Evolutionary conservation across 805 yeast species (phyloP).

Genomic region (Yamadazyma sp.): DNA sequence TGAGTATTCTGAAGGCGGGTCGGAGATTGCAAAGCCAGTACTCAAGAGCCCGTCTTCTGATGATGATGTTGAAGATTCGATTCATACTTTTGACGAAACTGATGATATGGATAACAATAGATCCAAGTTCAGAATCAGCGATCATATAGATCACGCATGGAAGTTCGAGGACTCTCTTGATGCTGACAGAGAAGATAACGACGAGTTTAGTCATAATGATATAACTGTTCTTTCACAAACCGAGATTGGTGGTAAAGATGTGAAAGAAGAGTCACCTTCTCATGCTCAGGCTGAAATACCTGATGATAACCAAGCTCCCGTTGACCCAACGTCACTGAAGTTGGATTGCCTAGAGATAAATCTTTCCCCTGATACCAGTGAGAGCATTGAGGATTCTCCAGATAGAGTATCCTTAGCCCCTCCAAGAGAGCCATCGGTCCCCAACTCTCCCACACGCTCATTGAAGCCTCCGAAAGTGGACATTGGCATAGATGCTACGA

Average conservation of each 20-base stretch:
- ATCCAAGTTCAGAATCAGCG: slow-evolving; percentile 20
- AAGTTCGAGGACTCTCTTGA: slow-evolving; percentile 39
- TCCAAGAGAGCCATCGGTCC: slow-evolving; percentile 17
- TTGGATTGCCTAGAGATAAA: slow-evolving; percentile 13
- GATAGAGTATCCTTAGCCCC: slow-evolving; percentile 15
- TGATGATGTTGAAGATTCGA: slow-evolving; percentile 3
- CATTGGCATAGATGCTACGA: slow-evolving; percentile 22
- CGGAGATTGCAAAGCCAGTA: slow-evolving; percentile 5
- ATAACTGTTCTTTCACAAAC: slow-evolving; percentile 11
- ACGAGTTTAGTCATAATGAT: slow-evolving; percentile 25
- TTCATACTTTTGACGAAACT: background rate
- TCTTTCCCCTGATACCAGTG: slow-evolving; percentile 18
- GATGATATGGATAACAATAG: slow-evolving; percentile 1
- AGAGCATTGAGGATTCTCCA: slow-evolving; percentile 19
- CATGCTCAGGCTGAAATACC: background rate
- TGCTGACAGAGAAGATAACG: slow-evolving; percentile 41
- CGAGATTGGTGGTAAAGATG: background rate
- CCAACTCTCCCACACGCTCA: slow-evolving; percentile 13
- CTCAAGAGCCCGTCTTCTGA: slow-evolving; percentile 6
- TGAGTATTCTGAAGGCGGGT: slow-evolving; percentile 1
- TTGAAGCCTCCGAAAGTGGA: slow-evolving; percentile 3
- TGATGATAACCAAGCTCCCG: slow-evolving; percentile 1
- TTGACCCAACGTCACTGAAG: background rate
- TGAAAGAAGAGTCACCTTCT: background rate
- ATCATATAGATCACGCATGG: slow-evolving; percentile 37